phyloP scores from a whole-genome alignment of 2,329 filamentous ascomycete species.

The Tolypocladium cylindrosporum region DNA sequence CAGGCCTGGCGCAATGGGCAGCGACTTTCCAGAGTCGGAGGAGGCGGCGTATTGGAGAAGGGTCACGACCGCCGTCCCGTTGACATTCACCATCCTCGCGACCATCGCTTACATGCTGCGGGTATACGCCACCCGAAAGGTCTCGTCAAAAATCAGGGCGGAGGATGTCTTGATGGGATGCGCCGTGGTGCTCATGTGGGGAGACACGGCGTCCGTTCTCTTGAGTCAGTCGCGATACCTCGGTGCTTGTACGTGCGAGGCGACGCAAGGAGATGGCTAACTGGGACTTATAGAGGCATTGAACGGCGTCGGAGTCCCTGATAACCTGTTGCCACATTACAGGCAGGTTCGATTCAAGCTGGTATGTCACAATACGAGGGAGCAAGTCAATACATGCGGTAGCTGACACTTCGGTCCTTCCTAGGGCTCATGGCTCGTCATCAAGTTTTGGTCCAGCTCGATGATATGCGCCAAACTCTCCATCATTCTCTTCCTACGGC shows the following conservation, averaged over 20 bases:
- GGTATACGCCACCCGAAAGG: constrained; percentile 2
- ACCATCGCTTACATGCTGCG: constrained; percentile 2
- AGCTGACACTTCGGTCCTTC: neutral
- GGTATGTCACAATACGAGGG: neutral
- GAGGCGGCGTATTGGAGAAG: constrained; percentile 2
- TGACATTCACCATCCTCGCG: constrained; percentile 3
- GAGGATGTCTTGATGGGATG: constrained; percentile 7
- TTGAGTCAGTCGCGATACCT: constrained; percentile 2
- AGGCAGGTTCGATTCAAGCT: neutral
- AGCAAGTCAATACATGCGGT: neutral
- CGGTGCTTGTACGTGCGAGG: neutral
- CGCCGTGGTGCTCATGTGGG: constrained; percentile 7
- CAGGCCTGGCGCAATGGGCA: neutral
- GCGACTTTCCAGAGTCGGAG: neutral
- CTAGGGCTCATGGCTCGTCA: constrained; percentile 7
- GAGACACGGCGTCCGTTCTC: constrained; percentile 4
- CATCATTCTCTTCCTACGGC: constrained; percentile 7
- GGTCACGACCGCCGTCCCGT: neutral
- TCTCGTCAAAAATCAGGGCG: constrained; percentile 1
- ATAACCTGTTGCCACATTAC: neutral
- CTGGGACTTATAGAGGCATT: constrained; percentile 2
- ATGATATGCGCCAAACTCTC: constrained; percentile 5
- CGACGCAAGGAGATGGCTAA: neutral
- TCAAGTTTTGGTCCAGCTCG: constrained; percentile 5
- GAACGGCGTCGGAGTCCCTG: constrained; percentile 3